Base-by-base conservation (phyloP, 1,139 yeast genomes). In the Taiozyma onychis region DNA sequence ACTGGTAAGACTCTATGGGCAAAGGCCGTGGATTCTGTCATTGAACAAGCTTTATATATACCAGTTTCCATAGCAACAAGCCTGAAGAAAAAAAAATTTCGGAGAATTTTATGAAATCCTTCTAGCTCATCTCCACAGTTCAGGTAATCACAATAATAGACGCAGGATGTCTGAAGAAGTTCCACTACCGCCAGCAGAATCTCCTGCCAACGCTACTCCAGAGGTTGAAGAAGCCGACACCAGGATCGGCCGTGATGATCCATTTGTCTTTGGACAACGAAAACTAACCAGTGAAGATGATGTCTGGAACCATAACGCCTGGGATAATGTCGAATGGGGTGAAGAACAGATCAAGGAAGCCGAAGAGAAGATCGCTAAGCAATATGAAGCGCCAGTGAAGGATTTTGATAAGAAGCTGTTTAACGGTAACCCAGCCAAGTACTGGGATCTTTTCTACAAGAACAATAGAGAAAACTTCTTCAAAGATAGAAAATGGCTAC, bases 321-420 rank as follows among this genome's bases (percentile, higher is more conserved):
- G 99, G 82, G 99, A 93, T 66, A 96, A 95, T 65, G 97, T 90
- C 22, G 97, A 90, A 64, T 91, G 97, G 97, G 98, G 96, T 46
- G 90, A 86, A 47, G 96, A 89, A 59, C 98, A 95, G 65, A 70
- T 84, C 30, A 66, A 74, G 22, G 82, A 85, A 57, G 97, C 97
- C 3, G 78, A 87, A 64, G 83, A 76, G 58, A 81, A 85, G 67
- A 86, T 93, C 30, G 71, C 79, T 14, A 79, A 81, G 57, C 99
- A 93, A 65, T 79, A 80, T 55, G 89, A 85, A 45, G 72, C 75
- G 49, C 98, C 98, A 0, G 99, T 95, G 16, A 75, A 81, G 46
- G 96, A 87, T 4, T 88, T 86, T 63, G 96, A 93, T 65, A 89
- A 88, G 69, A 75, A 77, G 37, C 71, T 83, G 50, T 93, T 81